Conservation (phyloP, 2,329 filamentous ascomycete genomes). For the Ceratocystis cacaofunesta region DNA sequence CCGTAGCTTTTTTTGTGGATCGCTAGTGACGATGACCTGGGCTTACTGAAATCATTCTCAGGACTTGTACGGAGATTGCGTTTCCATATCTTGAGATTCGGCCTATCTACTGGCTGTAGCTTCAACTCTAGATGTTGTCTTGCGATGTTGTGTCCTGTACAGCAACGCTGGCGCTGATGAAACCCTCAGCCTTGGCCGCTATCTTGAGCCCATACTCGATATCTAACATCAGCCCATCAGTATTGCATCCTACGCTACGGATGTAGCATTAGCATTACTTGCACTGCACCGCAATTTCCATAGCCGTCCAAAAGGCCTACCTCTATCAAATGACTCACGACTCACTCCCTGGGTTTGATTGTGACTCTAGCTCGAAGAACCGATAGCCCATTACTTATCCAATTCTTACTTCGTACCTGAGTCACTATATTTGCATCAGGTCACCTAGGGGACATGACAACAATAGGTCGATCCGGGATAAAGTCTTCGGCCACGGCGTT, state of each 20-base stretch:
- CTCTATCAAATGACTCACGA: background rate
- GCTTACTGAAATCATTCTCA: background rate
- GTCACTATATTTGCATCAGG: background rate
- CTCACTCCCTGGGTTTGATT: background rate
- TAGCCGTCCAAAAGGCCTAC: too few species aligned
- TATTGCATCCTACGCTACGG: background rate
- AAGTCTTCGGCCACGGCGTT: conserved; percentile 1
- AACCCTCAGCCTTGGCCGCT: background rate
- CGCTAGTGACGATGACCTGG: background rate
- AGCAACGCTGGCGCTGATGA: background rate
- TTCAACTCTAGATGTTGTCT: too few species aligned
- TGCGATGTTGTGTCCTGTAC: background rate
- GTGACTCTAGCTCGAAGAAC: background rate
- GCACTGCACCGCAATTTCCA: too few species aligned
- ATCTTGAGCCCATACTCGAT: background rate
- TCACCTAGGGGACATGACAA: background rate
- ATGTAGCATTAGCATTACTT: background rate
- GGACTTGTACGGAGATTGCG: background rate
- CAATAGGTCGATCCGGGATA: background rate
- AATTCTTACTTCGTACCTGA: too few species aligned
- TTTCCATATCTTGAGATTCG: background rate
- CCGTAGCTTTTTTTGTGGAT: conserved; percentile 14
- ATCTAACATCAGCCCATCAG: background rate
- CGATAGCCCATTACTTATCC: background rate
- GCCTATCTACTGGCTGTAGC: background rate